phyloP scores from a whole-genome alignment of 129 eudicot species.

The Silybum marianum region DNA sequence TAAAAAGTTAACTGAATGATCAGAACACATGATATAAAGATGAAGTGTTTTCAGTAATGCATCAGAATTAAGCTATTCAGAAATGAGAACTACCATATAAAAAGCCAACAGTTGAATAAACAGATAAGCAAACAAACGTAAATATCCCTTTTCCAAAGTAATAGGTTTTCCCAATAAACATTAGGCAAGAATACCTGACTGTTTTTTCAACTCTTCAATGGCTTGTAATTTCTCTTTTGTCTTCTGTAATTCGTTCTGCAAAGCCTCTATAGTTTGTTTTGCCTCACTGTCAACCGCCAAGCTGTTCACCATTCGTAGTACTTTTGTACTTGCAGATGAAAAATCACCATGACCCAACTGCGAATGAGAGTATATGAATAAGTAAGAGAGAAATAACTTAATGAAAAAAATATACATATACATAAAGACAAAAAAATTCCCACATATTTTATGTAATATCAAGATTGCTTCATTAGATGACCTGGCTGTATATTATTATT shows the following conservation, averaged over 20 bases:
- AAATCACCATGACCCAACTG: slow-evolving; percentile 99
- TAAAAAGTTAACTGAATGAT: too few species aligned
- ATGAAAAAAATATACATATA: not conserved
- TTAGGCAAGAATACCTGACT: slow-evolving; percentile 63
- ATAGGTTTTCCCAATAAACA: slow-evolving; percentile 5
- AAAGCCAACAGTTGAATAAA: too few species aligned
- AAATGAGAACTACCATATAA: too few species aligned
- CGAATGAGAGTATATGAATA: slow-evolving; percentile 20
- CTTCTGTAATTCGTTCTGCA: slow-evolving; percentile 81
- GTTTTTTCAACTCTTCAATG: slow-evolving; percentile 79
- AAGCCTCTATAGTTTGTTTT: slow-evolving; percentile 91
- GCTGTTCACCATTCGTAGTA: slow-evolving; percentile 93
- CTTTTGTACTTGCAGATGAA: slow-evolving; percentile 91
- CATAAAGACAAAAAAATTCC: not conserved
- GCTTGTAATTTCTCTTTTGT: slow-evolving; percentile 80
- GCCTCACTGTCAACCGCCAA: slow-evolving; percentile 95
- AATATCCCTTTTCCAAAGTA: not conserved
- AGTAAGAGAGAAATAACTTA: slow-evolving; percentile 2
- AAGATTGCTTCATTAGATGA: too few species aligned
- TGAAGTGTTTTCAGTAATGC: too few species aligned
- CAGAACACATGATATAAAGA: too few species aligned
- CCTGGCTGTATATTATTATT: too few species aligned
- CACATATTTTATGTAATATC: too few species aligned
- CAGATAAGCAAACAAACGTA: too few species aligned
- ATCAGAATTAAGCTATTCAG: too few species aligned